These are phyloP conservation scores for Prunus dulcis DNA, from an alignment of 306 rosid species.

Conservation along the genomic window DNA sequence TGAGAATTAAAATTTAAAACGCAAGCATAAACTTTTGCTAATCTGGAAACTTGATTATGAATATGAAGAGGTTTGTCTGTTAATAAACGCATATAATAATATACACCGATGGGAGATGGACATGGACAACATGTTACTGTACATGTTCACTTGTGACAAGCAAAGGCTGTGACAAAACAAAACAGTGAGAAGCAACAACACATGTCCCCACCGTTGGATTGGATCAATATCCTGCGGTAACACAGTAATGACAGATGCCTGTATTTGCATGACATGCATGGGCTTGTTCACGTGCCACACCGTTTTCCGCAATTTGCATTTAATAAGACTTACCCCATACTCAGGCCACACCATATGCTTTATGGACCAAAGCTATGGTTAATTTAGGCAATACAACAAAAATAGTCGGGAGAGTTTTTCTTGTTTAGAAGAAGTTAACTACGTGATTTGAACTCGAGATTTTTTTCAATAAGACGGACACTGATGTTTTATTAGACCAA, in stretches of 20 bases:
- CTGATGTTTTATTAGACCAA: too few species aligned
- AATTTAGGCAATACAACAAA: too few species aligned
- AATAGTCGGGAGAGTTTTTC: too few species aligned
- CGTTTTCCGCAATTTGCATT: neutral
- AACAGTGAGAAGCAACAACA: neutral
- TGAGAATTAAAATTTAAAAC: too few species aligned
- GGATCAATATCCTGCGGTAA: constrained; percentile 33
- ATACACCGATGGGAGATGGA: neutral
- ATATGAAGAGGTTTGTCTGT: too few species aligned
- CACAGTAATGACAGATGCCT: constrained; percentile 23
- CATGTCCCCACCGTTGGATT: constrained; percentile 15
- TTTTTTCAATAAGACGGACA: too few species aligned
- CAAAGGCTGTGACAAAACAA: neutral
- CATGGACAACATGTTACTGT: too few species aligned
- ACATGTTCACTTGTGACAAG: neutral
- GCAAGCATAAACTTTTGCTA: too few species aligned
- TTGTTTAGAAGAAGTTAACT: too few species aligned
- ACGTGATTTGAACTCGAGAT: too few species aligned
- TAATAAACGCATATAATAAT: too few species aligned
- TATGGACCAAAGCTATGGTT: neutral
- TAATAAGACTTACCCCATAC: constrained; percentile 1
- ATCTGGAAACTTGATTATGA: too few species aligned
- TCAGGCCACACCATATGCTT: neutral
- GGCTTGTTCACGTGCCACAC: constrained; percentile 21
- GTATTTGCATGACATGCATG: constrained; percentile 35